Base-by-base conservation (phyloP, 2,329 filamentous ascomycete genomes). In the Xylariaceae sp. region DNA sequence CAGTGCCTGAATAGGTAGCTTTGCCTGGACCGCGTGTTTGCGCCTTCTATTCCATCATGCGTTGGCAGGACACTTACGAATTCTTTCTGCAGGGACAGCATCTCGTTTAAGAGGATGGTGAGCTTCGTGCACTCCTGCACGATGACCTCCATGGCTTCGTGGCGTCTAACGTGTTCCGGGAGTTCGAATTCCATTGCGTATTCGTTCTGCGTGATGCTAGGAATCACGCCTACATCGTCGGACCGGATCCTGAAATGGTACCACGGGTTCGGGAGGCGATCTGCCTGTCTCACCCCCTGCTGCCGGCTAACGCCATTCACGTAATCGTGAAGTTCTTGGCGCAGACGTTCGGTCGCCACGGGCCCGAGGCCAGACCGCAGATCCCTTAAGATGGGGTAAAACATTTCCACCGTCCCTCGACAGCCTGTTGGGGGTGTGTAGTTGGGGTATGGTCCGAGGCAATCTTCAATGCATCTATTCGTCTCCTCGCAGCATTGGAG, bases 111-210 rank as follows among this genome's bases (percentile, higher is more conserved):
- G 1, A 68, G 54, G 19, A 65, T 53, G 5, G 60, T 63, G 9
- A 68, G 48, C 34, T 63, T 63, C 3, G 63, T 65, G 34, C 61
- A 67, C 43, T 63, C 62, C 22, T 56, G 54, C n/a, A 67, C 61
- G 13, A 68, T 63, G 12, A 34, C 30, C 26, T 68, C 63, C 50
- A 68, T 59, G 7, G 66, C 64, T 49, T 67, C 63, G 19, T 67
- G 64, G 7, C 50, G 46, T 41, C 64, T 58, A 16, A 67, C 50
- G 3, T 53, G 45, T 8, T 67, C 64, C 2, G 64, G 65, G 1
- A 68, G 54, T 47, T 66, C 64, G 19, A 68, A 67, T 16, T 62
- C 63, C 65, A 68, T 67, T 2, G 65, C 64, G 32, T 59, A 67
- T 47, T 67, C 66, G 34, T 63, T 64, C 47, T 66, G 65, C 1